Conservation (phyloP, 2,329 filamentous ascomycete genomes). For the Alternaria rosae region DNA sequence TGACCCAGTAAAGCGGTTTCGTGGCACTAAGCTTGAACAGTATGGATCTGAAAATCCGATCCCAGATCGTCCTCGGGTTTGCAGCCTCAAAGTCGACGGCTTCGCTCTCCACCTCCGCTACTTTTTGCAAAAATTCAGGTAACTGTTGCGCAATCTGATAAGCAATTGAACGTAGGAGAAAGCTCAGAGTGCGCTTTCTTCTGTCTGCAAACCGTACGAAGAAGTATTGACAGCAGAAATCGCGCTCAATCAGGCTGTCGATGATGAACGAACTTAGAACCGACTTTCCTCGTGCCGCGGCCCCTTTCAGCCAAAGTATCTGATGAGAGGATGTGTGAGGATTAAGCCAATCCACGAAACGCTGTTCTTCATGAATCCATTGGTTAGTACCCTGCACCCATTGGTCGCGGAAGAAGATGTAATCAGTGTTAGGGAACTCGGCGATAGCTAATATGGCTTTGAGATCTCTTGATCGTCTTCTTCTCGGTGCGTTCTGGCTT, state of each 20-base stretch:
- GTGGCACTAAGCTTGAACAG: neutral
- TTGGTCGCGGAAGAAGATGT: neutral
- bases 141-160: neutral
- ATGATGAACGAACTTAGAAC: neutral
- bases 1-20: neutral
- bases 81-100: neutral
- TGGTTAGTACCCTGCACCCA: neutral
- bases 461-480: neutral
- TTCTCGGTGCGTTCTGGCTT: neutral
- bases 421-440: neutral
- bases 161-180: neutral
- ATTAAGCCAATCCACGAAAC: neutral
- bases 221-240: neutral
- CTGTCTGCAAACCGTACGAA: neutral
- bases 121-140: neutral
- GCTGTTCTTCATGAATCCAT: neutral
- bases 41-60: neutral
- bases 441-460: neutral
- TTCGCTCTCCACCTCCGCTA: neutral
- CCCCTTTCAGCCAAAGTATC: neutral
- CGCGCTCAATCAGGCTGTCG: neutral
- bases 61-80: neutral
- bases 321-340: neutral
- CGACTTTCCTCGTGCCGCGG: neutral
- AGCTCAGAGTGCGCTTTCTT: neutral